A percentile compares a stretch with the other conserved stretches of the same genome.
Conservation (phyloP, 345 rosid genomes). For the Barbarea vulgaris region DNA sequence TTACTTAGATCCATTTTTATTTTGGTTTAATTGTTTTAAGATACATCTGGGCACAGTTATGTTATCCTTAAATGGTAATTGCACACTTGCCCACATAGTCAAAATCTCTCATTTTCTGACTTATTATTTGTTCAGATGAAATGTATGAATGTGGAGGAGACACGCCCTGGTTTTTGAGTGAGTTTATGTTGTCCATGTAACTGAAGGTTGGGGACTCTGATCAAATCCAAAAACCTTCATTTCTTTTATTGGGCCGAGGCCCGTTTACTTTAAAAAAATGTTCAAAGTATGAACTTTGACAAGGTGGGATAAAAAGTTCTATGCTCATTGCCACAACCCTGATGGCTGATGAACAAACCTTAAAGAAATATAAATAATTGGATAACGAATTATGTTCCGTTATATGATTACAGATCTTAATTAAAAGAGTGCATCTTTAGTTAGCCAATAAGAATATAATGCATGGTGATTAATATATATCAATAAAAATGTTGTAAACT, state of each 20-base stretch:
- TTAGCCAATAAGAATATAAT: too few relatives aligned
- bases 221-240: neutral
- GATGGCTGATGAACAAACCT: neutral
- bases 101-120: neutral
- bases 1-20: neutral
- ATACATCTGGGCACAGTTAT: neutral
- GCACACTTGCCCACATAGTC: neutral
- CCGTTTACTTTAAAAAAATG: neutral
- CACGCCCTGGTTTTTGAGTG: constrained; percentile 3
- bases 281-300: neutral
- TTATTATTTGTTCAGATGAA: neutral
- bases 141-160: constrained; percentile 14
- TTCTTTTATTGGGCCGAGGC: neutral
- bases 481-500: too few relatives aligned
- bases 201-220: neutral
- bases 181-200: neutral
- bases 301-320: neutral
- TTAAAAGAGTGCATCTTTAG: neutral
- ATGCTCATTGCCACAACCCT: neutral
- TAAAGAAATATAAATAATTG: neutral
- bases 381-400: neutral
- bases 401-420: neutral
- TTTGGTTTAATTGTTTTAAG: neutral
- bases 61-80: neutral
- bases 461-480: too few relatives aligned